Percentiles rank a stretch among this genome's conserved stretches.
These are phyloP conservation scores for Fomitopsis pulvina DNA, from an alignment of 768 basidiomycete species.

Conservation along the genomic window DNA sequence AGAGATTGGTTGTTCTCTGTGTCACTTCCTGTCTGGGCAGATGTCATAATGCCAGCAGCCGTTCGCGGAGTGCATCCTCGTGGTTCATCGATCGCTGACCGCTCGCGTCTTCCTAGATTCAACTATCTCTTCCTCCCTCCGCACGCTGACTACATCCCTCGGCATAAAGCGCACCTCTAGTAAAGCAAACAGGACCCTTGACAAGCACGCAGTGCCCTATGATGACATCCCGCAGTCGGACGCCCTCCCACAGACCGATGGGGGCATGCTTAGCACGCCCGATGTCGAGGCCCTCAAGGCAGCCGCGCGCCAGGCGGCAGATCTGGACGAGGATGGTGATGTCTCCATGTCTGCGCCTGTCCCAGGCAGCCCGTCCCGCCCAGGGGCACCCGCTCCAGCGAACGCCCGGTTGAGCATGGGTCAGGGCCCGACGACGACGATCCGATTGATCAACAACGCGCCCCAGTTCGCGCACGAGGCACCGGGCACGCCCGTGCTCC, in stretches of 20 bases:
- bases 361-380: conserved; percentile 51
- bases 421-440: conserved; percentile 30
- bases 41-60: too few relatives aligned
- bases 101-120: conserved; percentile 31
- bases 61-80: neutral
- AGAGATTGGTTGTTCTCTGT: too few relatives aligned
- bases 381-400: conserved; percentile 53
- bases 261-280: conserved; percentile 40
- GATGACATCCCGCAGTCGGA: conserved; percentile 11
- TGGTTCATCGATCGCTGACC: neutral
- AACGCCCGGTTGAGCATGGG: conserved; percentile 59
- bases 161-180: conserved; percentile 53
- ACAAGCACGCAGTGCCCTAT: conserved; percentile 14
- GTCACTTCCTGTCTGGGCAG: too few relatives aligned
- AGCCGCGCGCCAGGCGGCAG: conserved; percentile 1
- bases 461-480: conserved; percentile 5
- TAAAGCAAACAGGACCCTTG: conserved; percentile 15
- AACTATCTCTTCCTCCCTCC: conserved; percentile 68
- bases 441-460: conserved; percentile 36
- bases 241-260: conserved; percentile 19
- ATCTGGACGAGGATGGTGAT: conserved; percentile 2
- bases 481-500: conserved; percentile 51
- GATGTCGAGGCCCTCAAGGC: conserved; percentile 7
- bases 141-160: conserved; percentile 67
- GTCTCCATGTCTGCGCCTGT: conserved; percentile 34